phyloP scores from a whole-genome alignment of 2,329 filamentous ascomycete genomes.

The Dactylellina haptotyla region DNA sequence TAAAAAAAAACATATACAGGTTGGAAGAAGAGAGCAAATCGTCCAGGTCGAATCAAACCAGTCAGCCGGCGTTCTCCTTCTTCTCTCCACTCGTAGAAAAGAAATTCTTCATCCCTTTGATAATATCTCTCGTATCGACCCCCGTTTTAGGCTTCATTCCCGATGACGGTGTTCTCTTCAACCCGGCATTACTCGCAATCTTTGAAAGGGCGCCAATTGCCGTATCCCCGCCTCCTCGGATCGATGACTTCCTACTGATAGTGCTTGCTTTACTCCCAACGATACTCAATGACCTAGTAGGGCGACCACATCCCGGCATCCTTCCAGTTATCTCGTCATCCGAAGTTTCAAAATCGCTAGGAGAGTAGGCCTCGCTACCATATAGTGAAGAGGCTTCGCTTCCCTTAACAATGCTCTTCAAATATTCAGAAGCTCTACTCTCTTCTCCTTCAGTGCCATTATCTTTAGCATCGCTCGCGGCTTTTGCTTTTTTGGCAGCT shows the following conservation, averaged over 20 bases:
- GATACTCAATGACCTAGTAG: not conserved
- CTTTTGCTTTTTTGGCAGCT: not conserved
- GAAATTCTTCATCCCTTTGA: slow-evolving; percentile 23
- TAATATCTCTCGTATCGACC: not conserved
- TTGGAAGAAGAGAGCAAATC: no score
- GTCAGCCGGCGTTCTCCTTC: slow-evolving; percentile 11
- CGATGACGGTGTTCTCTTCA: not conserved
- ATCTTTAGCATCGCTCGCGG: not conserved
- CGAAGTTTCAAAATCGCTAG: not conserved
- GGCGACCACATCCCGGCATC: not conserved
- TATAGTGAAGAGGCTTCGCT: not conserved
- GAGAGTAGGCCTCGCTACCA: not conserved
- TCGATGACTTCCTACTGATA: slow-evolving; percentile 2
- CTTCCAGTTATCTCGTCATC: not conserved
- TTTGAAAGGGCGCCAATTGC: not conserved
- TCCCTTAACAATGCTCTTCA: not conserved
- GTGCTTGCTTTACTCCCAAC: not conserved
- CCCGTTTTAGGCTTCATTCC: not conserved
- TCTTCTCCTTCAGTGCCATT: not conserved
- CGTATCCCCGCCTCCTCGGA: not conserved
- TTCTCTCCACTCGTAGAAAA: slow-evolving; percentile 11
- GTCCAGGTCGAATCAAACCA: not conserved
- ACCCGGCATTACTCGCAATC: slow-evolving; percentile 11
- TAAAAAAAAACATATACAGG: no score
- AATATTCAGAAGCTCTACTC: slow-evolving; percentile 5